Evolutionary conservation across 176 grass and related monocot species (phyloP).

Genomic region (Eleusine indica): DNA sequence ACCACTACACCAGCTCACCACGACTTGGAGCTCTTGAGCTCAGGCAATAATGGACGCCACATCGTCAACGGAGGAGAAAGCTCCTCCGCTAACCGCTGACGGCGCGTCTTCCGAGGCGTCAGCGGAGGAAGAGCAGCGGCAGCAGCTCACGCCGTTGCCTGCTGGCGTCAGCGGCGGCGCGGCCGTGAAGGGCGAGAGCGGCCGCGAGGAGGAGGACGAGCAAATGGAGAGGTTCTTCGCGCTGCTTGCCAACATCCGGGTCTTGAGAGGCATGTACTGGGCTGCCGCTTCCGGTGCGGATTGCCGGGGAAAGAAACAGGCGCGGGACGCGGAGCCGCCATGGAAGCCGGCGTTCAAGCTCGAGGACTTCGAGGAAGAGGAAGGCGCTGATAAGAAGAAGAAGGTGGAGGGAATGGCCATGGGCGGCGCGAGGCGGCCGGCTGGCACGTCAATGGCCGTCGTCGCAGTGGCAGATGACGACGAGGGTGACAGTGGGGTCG

Average conservation of each 20-base stretch:
- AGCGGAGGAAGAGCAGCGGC: no score
- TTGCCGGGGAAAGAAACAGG: constrained; percentile 26
- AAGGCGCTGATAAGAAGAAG: neutral
- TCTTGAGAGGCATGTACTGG: constrained; percentile 16
- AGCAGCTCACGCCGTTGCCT: no score
- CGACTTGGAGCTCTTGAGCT: no score
- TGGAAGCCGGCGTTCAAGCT: constrained; percentile 47
- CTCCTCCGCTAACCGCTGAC: no score
- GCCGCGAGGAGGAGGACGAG: constrained; percentile 36
- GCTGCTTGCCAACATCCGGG: constrained; percentile 48
- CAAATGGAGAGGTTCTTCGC: constrained; percentile 56
- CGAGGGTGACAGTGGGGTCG: neutral
- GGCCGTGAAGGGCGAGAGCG: no score
- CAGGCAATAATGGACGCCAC: no score
- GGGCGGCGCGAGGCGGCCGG: neutral
- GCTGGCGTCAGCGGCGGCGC: no score
- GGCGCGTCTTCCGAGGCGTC: no score
- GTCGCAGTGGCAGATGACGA: neutral
- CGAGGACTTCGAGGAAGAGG: constrained; percentile 43
- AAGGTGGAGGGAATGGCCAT: no score
- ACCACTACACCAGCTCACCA: no score
- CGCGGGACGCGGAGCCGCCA: constrained; percentile 25
- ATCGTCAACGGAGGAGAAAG: no score
- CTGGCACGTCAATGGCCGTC: neutral
- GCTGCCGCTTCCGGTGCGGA: neutral